These are phyloP conservation scores for Penicillium sp. DNA, from an alignment of 2,329 filamentous ascomycete genomes.

Conservation along the genomic window DNA sequence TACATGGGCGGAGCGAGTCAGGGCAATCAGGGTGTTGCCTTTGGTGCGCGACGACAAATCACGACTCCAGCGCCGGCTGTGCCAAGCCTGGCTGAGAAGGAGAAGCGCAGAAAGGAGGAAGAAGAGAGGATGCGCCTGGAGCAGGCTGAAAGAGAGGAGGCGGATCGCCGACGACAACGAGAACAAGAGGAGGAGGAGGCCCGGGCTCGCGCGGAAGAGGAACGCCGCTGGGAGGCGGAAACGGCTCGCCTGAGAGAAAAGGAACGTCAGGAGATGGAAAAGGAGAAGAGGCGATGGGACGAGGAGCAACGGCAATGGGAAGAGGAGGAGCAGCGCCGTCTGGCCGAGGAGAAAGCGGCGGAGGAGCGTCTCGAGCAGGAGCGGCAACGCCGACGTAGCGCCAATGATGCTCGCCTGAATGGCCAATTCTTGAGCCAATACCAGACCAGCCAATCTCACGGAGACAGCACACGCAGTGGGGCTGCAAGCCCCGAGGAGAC, in stretches of 20 bases:
- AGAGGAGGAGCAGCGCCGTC: constrained; percentile 65
- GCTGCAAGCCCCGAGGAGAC: constrained; percentile 37
- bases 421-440: constrained; percentile 87
- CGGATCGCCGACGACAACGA: constrained; percentile 43
- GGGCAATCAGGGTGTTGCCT: constrained; percentile 87
- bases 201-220: constrained; percentile 40
- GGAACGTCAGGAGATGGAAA: constrained; percentile 40
- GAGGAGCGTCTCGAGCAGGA: constrained; percentile 63
- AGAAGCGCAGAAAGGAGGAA: constrained; percentile 59
- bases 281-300: constrained; percentile 43
- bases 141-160: constrained; percentile 43
- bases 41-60: constrained; percentile 87
- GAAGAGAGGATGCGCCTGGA: constrained; percentile 47
- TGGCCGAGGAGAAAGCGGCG: constrained; percentile 66
- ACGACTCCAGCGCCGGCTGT: constrained; percentile 74
- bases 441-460: constrained; percentile 57
- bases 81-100: constrained; percentile 77
- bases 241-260: constrained; percentile 47
- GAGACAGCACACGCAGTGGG: constrained; percentile 32
- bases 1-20: constrained; percentile 98
- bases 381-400: constrained; percentile 54
- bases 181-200: constrained; percentile 49
- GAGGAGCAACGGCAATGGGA: constrained; percentile 65
- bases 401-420: constrained; percentile 62
- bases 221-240: constrained; percentile 45